These are phyloP conservation scores for Diutina pseudorugosa DNA, from an alignment of 1,139 yeast species.

Conservation along the genomic window DNA sequence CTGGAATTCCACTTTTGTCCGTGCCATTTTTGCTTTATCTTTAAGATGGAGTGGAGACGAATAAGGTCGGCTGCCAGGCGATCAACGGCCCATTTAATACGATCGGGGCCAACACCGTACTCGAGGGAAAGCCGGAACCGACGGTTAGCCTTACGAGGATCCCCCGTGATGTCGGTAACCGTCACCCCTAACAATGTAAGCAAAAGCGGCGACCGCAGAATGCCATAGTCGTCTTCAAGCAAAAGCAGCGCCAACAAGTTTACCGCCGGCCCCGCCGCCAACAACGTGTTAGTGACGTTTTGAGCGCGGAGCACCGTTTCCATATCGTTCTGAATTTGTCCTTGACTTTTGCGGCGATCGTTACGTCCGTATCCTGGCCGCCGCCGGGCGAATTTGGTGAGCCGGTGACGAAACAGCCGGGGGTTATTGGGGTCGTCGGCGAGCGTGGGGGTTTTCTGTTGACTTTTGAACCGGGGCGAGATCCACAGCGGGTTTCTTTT, in stretches of 20 bases:
- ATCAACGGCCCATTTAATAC: constrained; percentile 71
- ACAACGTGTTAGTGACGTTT: constrained; percentile 47
- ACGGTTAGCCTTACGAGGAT: constrained; percentile 33
- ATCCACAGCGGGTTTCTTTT: background rate
- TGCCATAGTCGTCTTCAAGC: constrained; percentile 65
- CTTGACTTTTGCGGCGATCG: background rate
- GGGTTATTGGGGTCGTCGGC: background rate
- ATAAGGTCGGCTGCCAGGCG: constrained; percentile 63
- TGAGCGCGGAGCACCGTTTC: constrained; percentile 41
- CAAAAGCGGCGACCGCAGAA: constrained; percentile 70
- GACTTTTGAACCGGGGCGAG: background rate
- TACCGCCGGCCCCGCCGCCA: constrained; percentile 73
- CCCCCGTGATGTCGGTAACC: constrained; percentile 40
- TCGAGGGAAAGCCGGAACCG: constrained; percentile 62
- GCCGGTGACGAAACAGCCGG: constrained; percentile 1
- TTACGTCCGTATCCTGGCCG: background rate
- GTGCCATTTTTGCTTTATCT: constrained; percentile 19
- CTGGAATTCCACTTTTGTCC: background rate
- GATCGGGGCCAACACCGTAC: constrained; percentile 76
- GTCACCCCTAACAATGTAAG: constrained; percentile 59
- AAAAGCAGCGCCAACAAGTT: constrained; percentile 66
- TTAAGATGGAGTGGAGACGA: constrained; percentile 55
- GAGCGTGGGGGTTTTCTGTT: background rate
- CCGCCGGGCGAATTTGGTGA: constrained; percentile 1
- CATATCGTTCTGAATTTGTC: constrained; percentile 7